phyloP scores from a whole-genome alignment of 176 grass and related monocot species.

The Pontederia crassipes region DNA sequence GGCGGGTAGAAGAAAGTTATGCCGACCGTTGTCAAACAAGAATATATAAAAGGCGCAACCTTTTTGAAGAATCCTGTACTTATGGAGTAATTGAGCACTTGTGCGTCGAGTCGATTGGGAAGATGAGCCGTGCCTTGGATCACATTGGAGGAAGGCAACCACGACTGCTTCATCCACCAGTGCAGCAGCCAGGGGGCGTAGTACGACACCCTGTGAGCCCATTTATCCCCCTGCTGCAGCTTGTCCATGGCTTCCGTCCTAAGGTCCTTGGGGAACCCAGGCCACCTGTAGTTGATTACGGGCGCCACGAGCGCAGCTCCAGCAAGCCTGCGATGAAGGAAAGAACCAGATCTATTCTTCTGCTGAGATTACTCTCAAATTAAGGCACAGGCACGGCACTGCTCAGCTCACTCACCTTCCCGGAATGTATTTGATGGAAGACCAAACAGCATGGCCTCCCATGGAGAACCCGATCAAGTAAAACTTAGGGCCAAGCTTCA shows the following conservation, averaged over 20 bases:
- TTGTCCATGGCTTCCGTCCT: slow-evolving; percentile 29
- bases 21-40: not conserved
- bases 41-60: not conserved
- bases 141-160: slow-evolving; percentile 66
- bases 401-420: slow-evolving; percentile 20
- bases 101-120: slow-evolving; percentile 53
- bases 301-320: slow-evolving; percentile 54
- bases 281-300: slow-evolving; percentile 80
- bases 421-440: slow-evolving; percentile 58
- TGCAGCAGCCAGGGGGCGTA: slow-evolving; percentile 55
- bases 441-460: slow-evolving; percentile 67
- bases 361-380: too few relatives aligned
- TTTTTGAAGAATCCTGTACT: slow-evolving; percentile 35
- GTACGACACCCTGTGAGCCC: slow-evolving; percentile 59
- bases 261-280: slow-evolving; percentile 45
- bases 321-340: slow-evolving; percentile 20
- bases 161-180: slow-evolving; percentile 81
- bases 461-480: slow-evolving; percentile 54
- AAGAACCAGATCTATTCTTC: too few relatives aligned
- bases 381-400: too few relatives aligned
- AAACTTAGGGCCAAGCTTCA: slow-evolving; percentile 47
- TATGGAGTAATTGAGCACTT: slow-evolving; percentile 16
- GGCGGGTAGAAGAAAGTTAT: too few relatives aligned
- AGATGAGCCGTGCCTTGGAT: slow-evolving; percentile 44
- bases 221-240: slow-evolving; percentile 57